Evolutionary conservation across 1,284 basidiomycete species (phyloP).

Genomic region (Puccinia triticina): DNA sequence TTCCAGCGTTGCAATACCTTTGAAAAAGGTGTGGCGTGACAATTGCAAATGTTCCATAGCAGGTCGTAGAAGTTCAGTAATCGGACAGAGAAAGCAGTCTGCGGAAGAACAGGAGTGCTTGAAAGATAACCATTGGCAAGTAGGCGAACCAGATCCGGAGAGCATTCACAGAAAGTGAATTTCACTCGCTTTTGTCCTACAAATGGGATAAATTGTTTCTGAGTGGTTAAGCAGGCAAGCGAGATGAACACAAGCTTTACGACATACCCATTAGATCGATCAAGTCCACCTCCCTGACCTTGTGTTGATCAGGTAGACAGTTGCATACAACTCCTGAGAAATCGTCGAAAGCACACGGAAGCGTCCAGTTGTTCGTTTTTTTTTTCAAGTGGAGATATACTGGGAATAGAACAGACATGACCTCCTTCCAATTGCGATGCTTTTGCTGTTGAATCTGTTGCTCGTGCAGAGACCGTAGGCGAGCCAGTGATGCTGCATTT

Average conservation of each 20-base stretch:
- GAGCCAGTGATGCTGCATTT: too few species aligned
- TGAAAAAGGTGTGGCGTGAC: neutral
- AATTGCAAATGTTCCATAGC: slow-evolving; percentile 1
- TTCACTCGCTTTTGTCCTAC: neutral
- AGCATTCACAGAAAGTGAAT: neutral
- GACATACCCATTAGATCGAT: neutral
- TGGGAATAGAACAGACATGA: neutral
- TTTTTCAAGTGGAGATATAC: neutral
- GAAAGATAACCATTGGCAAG: neutral
- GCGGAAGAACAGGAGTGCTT: neutral
- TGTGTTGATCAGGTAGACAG: neutral
- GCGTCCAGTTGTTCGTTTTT: neutral
- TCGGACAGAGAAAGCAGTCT: neutral
- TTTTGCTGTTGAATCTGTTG: neutral
- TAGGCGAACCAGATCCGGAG: neutral
- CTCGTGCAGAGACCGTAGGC: too few species aligned
- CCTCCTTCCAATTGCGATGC: too few species aligned
- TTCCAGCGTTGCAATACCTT: neutral
- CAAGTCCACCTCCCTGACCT: neutral
- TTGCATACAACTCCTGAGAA: neutral
- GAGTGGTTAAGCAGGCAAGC: too few species aligned
- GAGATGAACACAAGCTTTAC: too few species aligned
- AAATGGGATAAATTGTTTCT: neutral
- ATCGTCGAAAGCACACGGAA: neutral
- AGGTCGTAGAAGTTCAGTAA: neutral